Evolutionary conservation across 106 monocot species (phyloP), one percentile per base, ranked within the genome.

Genomic region (Dactylorhiza incarnata): DNA sequence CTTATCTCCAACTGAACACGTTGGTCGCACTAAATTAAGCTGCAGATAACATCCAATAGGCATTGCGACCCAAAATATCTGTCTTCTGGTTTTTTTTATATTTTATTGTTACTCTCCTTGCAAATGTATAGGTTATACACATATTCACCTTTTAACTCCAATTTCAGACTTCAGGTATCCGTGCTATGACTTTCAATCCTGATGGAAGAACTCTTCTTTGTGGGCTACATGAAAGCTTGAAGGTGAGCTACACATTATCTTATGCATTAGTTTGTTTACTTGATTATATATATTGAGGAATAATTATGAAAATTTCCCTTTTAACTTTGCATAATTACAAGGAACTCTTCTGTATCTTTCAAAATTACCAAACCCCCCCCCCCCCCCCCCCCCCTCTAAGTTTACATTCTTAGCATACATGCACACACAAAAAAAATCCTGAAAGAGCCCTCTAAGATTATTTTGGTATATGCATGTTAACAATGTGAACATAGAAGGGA

Each of bases 141-240:
- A 12, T 49, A 50, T 23, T 70, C 45, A 48, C 16, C 22, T 72
- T 45, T 55, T 25, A 46, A 54, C 69, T 71, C 50, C 48, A 55
- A 47, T 81, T 80, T 15, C 79, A 95, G 95, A 78, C 87, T 23
- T 79, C 78, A 79, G 86, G 87, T 75, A 87, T 95, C 51, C 92
- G 91, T 78, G 83, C 89, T 53, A 91, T 95, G 85, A 87, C 85
- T 9, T 95, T 95, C 74, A 91, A 95, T 75, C 86, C 85, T 48
- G 95, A 95, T 84, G 95, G 95, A 43, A 87, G 81, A 84, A 87
- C 91, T 51, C 63, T 95, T 4, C 85, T 92, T 77, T 89, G 95
- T 79, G 95, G 95, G 49, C 84, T 95, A 78, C 89, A 95, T 86
- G 91, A 89, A 77, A 92, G 87, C 67, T 71, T 95, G 78, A 95